A percentile compares a stretch with the other conserved stretches of the same genome.
Evolutionary conservation across 2,329 filamentous ascomycete genomes (phyloP).

Genomic region (Epichloe baconii): DNA sequence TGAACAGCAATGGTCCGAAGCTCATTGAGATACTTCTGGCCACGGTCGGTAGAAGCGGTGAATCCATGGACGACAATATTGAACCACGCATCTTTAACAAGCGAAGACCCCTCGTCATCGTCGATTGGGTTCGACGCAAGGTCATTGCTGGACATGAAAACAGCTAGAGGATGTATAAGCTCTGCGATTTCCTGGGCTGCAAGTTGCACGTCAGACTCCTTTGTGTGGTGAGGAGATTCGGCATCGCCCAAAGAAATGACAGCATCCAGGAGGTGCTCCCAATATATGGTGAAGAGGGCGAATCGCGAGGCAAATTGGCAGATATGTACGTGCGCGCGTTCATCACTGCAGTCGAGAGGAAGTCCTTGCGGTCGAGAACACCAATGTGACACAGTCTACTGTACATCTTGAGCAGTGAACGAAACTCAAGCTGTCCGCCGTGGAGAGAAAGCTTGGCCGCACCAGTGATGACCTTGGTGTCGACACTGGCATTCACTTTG

Average conservation of each 20-base stretch:
- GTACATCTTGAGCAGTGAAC: slow-evolving; percentile 74
- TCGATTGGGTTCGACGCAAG: slow-evolving; percentile 33
- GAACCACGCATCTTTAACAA: slow-evolving; percentile 92
- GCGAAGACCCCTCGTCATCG: slow-evolving; percentile 56
- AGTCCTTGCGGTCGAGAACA: slow-evolving; percentile 52
- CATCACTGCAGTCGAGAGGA: slow-evolving; percentile 59
- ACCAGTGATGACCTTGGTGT: slow-evolving; percentile 75
- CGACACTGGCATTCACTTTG: slow-evolving; percentile 67
- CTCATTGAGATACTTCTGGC: slow-evolving; percentile 60
- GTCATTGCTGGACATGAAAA: slow-evolving; percentile 60
- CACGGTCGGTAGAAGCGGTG: slow-evolving; percentile 57
- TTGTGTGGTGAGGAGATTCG: slow-evolving; percentile 58
- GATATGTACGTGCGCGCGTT: slow-evolving; percentile 73
- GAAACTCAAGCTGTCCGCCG: slow-evolving; percentile 71
- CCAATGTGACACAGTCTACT: slow-evolving; percentile 62
- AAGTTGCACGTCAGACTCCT: slow-evolving; percentile 66
- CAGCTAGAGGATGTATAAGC: slow-evolving; percentile 73
- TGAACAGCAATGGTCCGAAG: slow-evolving; percentile 75
- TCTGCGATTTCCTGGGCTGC: slow-evolving; percentile 80
- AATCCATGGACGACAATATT: slow-evolving; percentile 95
- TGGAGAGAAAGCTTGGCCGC: slow-evolving; percentile 64
- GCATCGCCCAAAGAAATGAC: slow-evolving; percentile 86
- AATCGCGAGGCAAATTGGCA: slow-evolving; percentile 50
- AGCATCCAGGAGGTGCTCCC: slow-evolving; percentile 70
- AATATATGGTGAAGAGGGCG: slow-evolving; percentile 73